phyloP scores from a whole-genome alignment of 225 moss, liverwort and hornwort genomes.

The Marchantia polymorpha region DNA sequence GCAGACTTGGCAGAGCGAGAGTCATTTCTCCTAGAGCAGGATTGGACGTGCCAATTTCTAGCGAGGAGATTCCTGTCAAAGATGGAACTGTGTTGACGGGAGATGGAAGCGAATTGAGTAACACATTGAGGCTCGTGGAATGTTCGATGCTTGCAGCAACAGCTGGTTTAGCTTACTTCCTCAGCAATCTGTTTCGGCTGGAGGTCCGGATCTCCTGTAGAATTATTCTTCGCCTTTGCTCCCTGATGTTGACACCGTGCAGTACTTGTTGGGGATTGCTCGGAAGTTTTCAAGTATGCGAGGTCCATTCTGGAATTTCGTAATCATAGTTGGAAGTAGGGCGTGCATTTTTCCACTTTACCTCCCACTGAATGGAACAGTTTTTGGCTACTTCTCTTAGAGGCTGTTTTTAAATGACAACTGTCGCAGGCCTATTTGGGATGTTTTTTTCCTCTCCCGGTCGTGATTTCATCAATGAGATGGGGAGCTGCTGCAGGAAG shows the following conservation, averaged over 20 bases:
- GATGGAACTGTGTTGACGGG: constrained; percentile 86
- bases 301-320: neutral
- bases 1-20: constrained; percentile 19
- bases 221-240: neutral
- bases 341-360: neutral
- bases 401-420: neutral
- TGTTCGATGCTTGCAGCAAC: constrained; percentile 97
- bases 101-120: constrained; percentile 82
- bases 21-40: constrained; percentile 42
- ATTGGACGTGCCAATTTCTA: constrained; percentile 37
- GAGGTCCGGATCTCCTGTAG: constrained; percentile 45
- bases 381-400: constrained; percentile 5
- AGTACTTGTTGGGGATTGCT: neutral
- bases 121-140: constrained; percentile 80
- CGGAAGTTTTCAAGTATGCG: neutral
- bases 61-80: constrained; percentile 23
- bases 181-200: constrained; percentile 89
- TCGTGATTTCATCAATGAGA: constrained; percentile 96
- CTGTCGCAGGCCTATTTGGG: constrained; percentile 80
- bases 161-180: constrained; percentile 91
- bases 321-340: neutral
- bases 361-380: neutral
- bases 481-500: constrained; percentile 95
- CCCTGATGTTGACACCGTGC: neutral
- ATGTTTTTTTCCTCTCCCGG: constrained; percentile 96